A percentile compares a stretch with the other conserved stretches of the same genome.
Conservation (phyloP, 2,329 filamentous ascomycete species). For the Lecanicillium sp. region DNA sequence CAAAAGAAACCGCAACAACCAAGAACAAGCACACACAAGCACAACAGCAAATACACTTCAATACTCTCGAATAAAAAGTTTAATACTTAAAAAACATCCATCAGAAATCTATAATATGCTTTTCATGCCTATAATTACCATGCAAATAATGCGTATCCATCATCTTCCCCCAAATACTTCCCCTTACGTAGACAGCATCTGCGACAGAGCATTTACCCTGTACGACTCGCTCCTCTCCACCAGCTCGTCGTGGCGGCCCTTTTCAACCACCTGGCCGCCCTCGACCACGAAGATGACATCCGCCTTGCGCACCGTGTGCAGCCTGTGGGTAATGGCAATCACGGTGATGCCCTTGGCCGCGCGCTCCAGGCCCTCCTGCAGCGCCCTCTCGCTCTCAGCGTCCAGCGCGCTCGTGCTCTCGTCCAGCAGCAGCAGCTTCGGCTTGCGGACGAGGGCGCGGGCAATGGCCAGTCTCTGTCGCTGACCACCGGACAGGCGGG, state of each 20-base stretch:
- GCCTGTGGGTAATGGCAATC: constrained; percentile 51
- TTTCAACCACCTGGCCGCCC: constrained; percentile 45
- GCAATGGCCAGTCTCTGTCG: constrained; percentile 74
- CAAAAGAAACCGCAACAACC: too few species aligned
- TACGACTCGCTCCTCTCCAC: constrained; percentile 48
- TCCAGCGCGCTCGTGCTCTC: constrained; percentile 78
- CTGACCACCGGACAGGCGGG: constrained; percentile 71
- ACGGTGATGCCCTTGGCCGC: constrained; percentile 49
- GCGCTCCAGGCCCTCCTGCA: constrained; percentile 61
- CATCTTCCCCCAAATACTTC: not conserved
- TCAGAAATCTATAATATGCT: too few species aligned
- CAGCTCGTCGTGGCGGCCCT: constrained; percentile 48
- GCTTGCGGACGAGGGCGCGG: constrained; percentile 64
- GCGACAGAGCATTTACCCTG: constrained; percentile 45
- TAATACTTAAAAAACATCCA: too few species aligned
- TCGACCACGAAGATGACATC: constrained; percentile 54
- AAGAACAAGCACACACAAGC: too few species aligned
- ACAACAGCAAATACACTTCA: too few species aligned
- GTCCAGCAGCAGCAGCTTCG: constrained; percentile 69
- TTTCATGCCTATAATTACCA: too few species aligned
- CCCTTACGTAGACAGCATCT: constrained; percentile 33
- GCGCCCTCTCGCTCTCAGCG: constrained; percentile 57
- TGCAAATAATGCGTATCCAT: too few species aligned
- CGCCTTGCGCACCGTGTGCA: constrained; percentile 51
- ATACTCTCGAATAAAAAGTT: too few species aligned